A percentile compares a stretch with the other conserved stretches of the same genome.
These are phyloP conservation scores for Trichoderma breve DNA, from an alignment of 2,329 filamentous ascomycete genomes.

Conservation along the genomic window DNA sequence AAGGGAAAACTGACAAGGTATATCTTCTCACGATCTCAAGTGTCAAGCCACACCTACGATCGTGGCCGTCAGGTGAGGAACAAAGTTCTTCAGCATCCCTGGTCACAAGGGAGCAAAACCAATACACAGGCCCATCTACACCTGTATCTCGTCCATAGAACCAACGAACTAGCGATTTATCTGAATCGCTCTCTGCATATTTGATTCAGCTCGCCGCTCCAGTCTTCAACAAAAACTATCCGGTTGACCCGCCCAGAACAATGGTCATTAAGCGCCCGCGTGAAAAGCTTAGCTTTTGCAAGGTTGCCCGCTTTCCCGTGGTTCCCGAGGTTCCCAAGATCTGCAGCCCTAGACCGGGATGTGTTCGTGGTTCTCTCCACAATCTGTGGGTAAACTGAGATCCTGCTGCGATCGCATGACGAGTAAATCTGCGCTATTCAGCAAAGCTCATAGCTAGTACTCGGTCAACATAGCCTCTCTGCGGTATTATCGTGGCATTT, in stretches of 20 bases:
- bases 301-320: not conserved
- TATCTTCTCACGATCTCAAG: not conserved
- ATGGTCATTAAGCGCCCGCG: not conserved
- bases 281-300: not conserved
- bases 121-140: not conserved
- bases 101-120: not conserved
- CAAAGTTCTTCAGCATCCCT: not conserved
- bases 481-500: not conserved
- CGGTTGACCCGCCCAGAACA: not conserved
- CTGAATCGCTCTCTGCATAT: not conserved
- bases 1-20: not conserved
- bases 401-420: not conserved
- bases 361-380: not conserved
- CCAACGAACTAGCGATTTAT: not conserved
- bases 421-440: not conserved
- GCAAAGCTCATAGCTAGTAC: not conserved
- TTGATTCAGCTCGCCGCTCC: not conserved
- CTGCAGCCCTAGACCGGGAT: not conserved
- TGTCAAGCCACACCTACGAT: not conserved
- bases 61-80: not conserved
- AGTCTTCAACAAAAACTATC: not conserved
- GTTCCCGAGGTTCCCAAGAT: not conserved
- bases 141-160: not conserved
- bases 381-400: not conserved
- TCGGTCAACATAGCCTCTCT: not conserved